A percentile compares a stretch with the other conserved stretches of the same genome.
phyloP scores from a whole-genome alignment of 169 alveolate species.

The Plasmodium coatneyi region DNA sequence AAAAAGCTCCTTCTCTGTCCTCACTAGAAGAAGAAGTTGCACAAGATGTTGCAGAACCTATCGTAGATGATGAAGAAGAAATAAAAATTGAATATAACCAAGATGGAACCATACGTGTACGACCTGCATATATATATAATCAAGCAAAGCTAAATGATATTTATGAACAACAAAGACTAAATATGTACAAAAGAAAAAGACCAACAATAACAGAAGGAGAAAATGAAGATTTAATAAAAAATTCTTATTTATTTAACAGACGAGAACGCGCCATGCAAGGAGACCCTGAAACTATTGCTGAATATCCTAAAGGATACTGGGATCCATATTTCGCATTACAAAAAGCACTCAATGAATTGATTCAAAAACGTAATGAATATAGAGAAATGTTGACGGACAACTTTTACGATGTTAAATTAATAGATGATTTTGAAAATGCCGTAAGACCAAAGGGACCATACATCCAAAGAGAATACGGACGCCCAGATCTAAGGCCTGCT shows the following conservation, averaged over 20 bases:
- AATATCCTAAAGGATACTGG: background rate
- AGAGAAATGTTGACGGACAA: background rate
- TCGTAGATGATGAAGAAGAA: background rate
- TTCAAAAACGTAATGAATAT: background rate
- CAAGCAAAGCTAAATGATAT: too few species aligned
- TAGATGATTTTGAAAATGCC: background rate
- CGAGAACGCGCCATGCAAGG: background rate
- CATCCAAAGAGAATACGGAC: background rate
- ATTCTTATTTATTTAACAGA: background rate
- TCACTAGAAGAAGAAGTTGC: too few species aligned
- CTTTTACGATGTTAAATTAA: background rate
- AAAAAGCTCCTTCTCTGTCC: too few species aligned
- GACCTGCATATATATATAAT: too few species aligned
- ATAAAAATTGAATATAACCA: background rate
- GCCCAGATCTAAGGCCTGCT: background rate
- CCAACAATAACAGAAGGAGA: background rate
- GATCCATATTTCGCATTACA: background rate
- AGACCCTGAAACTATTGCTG: background rate
- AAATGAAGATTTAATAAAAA: background rate
- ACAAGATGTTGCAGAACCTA: background rate
- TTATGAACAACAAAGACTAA: too few species aligned
- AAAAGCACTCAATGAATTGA: background rate
- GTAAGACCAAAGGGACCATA: background rate
- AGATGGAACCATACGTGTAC: background rate
- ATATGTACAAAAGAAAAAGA: too few species aligned